phyloP scores from a whole-genome alignment of 2,329 filamentous ascomycete genomes.

The Monosporascus sp. region DNA sequence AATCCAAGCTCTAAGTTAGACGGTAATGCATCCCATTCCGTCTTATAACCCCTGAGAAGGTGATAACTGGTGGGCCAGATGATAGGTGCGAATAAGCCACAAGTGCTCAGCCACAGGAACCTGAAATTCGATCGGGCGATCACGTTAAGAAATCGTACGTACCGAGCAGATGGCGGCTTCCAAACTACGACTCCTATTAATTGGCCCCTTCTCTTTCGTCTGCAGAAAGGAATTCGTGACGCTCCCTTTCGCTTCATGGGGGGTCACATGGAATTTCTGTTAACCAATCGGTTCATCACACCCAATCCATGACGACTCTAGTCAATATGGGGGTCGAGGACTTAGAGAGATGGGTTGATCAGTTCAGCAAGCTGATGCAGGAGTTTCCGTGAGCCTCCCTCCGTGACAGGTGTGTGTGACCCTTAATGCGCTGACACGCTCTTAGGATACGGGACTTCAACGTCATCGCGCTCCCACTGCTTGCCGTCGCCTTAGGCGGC shows the following conservation, averaged over 20 bases:
- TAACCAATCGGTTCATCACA: background rate
- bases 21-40: too few relatives aligned
- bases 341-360: constrained; percentile 19
- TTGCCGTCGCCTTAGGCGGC: constrained; percentile 15
- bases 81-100: background rate
- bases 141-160: background rate
- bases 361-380: constrained; percentile 17
- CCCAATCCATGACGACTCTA: background rate
- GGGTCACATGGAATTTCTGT: background rate
- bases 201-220: too few relatives aligned
- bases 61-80: too few relatives aligned
- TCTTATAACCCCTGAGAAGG: too few relatives aligned
- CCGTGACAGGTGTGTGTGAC: too few relatives aligned
- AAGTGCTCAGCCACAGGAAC: background rate
- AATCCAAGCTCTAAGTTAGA: too few relatives aligned
- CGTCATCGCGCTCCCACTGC: constrained; percentile 11
- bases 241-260: background rate
- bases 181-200: too few relatives aligned
- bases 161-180: background rate
- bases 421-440: background rate
- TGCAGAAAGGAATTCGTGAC: background rate
- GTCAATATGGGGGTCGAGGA: constrained; percentile 20
- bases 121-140: background rate
- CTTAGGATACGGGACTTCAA: constrained; percentile 13
- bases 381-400: constrained; percentile 19